Base-by-base conservation (phyloP, 805 yeast species). In the Kodamaea jinghongensis region DNA sequence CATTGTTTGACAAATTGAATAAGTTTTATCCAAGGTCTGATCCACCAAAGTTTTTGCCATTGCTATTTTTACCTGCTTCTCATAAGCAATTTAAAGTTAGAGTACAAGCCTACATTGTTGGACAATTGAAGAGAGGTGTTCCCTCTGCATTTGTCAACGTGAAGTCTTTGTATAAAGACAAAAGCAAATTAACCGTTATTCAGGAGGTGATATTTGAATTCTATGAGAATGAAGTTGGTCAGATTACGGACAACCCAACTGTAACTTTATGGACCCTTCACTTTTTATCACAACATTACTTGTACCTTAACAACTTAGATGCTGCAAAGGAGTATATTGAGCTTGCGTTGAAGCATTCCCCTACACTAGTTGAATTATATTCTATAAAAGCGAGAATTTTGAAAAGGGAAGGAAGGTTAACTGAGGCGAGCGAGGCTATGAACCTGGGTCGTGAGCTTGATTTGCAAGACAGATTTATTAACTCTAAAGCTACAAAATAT, bases 131-230 rank as follows among this genome's bases (percentile, higher is more conserved):
- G 46, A 75, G 88, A 41, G 95, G 96, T 29, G 93, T 89, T 25
- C 98, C 98, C 4, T 86, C 96, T 1, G 76, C 93, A 4, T 93
- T 90, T 63, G 83, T 83, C 40, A 83, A 86, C 51, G 78, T 93
- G 36, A 89, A 90, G 63, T 86, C 95, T 1, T 70, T 89, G 47
- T 87, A 86, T 63, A 73, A 67, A 40, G 75, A 72, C 50, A 41
- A 50, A 26, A 45, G 49, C 7, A 68, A 65, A 46, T 36, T 52
- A 56, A 34, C 69, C 63, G 50, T 71, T 2, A 73, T 86, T 41
- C 79, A 74, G 43, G 56, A 72, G 25, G 63, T 85, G 41, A 86
- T 81, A 8, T 46, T 61, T 31, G 73, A 76, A 3, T 81, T 77
- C 47, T 52, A 65, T 66, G 36, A 53, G 8, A 46, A 45, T 5